Base-by-base conservation (phyloP, 805 yeast genomes). In the Wickerhamiella siamensis region DNA sequence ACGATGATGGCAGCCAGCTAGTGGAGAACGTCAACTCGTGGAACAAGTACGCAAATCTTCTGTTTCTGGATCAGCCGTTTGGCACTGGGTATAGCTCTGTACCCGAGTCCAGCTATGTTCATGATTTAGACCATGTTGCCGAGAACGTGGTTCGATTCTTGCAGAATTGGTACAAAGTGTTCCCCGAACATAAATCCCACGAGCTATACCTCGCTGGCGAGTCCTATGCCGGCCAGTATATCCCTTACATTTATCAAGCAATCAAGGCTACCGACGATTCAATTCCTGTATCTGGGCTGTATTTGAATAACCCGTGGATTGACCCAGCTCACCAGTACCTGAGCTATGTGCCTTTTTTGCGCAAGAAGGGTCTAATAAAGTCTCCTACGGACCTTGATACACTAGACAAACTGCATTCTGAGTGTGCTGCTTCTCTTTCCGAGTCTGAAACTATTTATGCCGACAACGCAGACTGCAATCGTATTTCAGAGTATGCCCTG, bases 201-300 rank as follows among this genome's bases (percentile, higher is more conserved):
- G 80, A 83, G 22, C 63, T 91, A 2, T 74, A 76, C 48, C 60
- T 91, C 27, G 94, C 95, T 0, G 98, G 98, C 24, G 98, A 91
- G 64, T 82, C 94, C 49, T 91, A 80, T 62, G 97, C 97, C 1
- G 98, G 98, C 17, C 96, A 91, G 58, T 91, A 84, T 57, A 81
- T 91, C 41, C 97, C 98, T 0, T 83, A 80, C 58, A 73, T 87
- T 45, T 93, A 88, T 0, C 64, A 71, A 31, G 75, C 73, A 1
- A 66, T 88, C 4, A 51, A 74, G 38, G 44, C 43, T 5, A 38
- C 37, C 10, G 36, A 37, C 17, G 36, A 21, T 3, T 39, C 50
- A 3, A 48, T 69, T 29, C 65, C 77, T 42, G 58, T 87, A 43
- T 66, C 71, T 46, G 91, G 88, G 0, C 56, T 84, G 6, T 49